phyloP scores from a whole-genome alignment of 163 green algal species.

The Picocystis sp. region DNA sequence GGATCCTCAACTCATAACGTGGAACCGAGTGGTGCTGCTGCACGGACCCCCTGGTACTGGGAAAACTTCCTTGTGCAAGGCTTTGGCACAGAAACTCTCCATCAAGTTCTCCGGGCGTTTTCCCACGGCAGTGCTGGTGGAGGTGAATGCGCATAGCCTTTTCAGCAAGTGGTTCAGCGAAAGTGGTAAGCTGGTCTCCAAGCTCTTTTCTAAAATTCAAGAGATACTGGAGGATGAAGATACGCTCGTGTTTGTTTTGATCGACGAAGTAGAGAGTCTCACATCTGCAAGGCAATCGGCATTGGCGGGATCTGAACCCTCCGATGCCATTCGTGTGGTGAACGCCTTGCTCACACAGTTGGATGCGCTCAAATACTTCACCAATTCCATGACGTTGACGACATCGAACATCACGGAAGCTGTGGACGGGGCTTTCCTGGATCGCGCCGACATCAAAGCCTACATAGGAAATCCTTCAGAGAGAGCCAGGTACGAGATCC shows the following conservation, averaged over 20 bases:
- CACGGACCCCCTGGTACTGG: slow-evolving; percentile 33
- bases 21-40: slow-evolving; percentile 45
- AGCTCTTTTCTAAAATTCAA: slow-evolving; percentile 73
- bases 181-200: slow-evolving; percentile 53
- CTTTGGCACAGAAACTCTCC: slow-evolving; percentile 81
- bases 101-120: slow-evolving; percentile 43
- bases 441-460: slow-evolving; percentile 87
- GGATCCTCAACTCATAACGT: slow-evolving; percentile 54
- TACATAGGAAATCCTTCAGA: slow-evolving; percentile 33
- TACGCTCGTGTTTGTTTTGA: slow-evolving; percentile 82
- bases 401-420: slow-evolving; percentile 73
- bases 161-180: slow-evolving; percentile 91
- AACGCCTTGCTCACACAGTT: slow-evolving; percentile 88
- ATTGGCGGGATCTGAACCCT: slow-evolving; percentile 43
- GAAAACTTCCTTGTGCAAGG: slow-evolving; percentile 86
- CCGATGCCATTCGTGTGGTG: slow-evolving; percentile 70
- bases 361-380: slow-evolving; percentile 41
- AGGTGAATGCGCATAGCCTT: slow-evolving; percentile 90
- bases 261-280: slow-evolving; percentile 71
- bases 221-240: slow-evolving; percentile 68
- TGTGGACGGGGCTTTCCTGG: slow-evolving; percentile 86
- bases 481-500: slow-evolving; percentile 66
- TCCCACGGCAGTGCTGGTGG: slow-evolving; percentile 47
- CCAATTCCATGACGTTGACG: slow-evolving; percentile 64
- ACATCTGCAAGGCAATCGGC: slow-evolving; percentile 41